Conservation (phyloP, 257 asterid genomes). For the Solanum virginianum region DNA sequence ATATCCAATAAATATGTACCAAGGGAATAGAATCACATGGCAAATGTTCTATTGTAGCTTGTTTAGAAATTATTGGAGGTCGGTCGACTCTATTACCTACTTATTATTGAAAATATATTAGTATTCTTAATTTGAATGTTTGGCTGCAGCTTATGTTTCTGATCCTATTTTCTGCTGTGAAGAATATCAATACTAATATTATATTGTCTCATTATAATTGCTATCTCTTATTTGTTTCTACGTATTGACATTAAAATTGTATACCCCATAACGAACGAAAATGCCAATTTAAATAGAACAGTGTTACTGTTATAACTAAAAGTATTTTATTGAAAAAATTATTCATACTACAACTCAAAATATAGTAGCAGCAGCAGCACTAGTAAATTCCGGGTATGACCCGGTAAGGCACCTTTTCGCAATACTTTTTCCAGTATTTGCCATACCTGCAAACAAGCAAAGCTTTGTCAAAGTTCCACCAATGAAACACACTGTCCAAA, state of each 20-base stretch:
- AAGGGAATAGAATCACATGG: neutral
- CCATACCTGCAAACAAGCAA: conserved; percentile 55
- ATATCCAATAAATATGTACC: neutral
- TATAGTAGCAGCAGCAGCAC: conserved; percentile 1
- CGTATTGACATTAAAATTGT: neutral
- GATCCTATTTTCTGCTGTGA: neutral
- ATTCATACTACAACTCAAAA: neutral
- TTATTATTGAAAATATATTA: too few relatives aligned
- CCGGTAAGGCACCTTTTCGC: conserved; percentile 78
- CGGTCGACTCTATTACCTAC: neutral
- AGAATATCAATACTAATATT: too few relatives aligned
- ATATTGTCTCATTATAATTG: neutral
- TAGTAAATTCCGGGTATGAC: conserved; percentile 69
- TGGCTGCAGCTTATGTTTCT: neutral
- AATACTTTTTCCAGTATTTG: conserved; percentile 82
- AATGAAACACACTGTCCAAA: neutral
- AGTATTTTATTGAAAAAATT: neutral
- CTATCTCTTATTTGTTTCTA: neutral
- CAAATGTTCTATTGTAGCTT: neutral
- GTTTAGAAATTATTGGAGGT: neutral
- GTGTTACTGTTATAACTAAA: neutral
- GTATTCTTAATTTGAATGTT: neutral
- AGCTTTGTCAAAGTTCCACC: neutral
- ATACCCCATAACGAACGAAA: neutral
- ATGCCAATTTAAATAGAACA: neutral